Evolutionary conservation across 306 rosid genomes (phyloP).

Genomic region (Delonix regia): DNA sequence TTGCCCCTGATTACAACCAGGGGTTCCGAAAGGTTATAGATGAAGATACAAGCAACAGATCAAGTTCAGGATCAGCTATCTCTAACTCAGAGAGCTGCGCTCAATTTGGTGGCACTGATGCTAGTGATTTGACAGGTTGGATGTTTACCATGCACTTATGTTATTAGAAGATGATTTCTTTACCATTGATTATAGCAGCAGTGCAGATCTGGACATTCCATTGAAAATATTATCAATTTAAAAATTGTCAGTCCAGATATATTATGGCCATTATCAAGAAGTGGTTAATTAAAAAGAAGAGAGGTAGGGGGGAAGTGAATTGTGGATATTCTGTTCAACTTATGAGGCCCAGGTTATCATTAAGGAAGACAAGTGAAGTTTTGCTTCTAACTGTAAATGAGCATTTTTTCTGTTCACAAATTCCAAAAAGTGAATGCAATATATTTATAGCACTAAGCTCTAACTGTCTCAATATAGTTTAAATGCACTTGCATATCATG

Average conservation of each 20-base stretch:
- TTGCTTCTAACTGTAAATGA: constrained; percentile 15
- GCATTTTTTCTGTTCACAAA: constrained; percentile 9
- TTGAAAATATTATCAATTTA: constrained; percentile 15
- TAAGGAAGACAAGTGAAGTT: constrained; percentile 1
- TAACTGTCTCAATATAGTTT: constrained; percentile 10
- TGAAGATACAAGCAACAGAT: constrained; percentile 88
- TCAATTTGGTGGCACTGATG: constrained; percentile 78
- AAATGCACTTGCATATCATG: constrained; percentile 10
- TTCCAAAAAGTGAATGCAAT: not conserved
- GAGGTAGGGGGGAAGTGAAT: not conserved
- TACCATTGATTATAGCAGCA: constrained; percentile 23
- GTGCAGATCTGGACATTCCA: constrained; percentile 24
- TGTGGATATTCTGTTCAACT: constrained; percentile 11
- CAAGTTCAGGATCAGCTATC: constrained; percentile 95
- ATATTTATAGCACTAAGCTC: constrained; percentile 29
- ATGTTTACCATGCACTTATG: constrained; percentile 30
- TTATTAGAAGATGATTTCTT: constrained; percentile 24
- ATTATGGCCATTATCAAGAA: constrained; percentile 21
- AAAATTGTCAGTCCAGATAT: constrained; percentile 6
- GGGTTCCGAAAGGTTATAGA: constrained; percentile 65
- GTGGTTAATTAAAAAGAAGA: constrained; percentile 7
- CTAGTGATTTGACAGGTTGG: constrained; percentile 98
- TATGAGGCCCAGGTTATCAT: constrained; percentile 13
- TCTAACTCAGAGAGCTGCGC: constrained; percentile 97
- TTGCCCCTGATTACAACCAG: constrained; percentile 59